These are phyloP conservation scores for Pichia gijzeniarum DNA, from an alignment of 805 yeast species.

Conservation along the genomic window DNA sequence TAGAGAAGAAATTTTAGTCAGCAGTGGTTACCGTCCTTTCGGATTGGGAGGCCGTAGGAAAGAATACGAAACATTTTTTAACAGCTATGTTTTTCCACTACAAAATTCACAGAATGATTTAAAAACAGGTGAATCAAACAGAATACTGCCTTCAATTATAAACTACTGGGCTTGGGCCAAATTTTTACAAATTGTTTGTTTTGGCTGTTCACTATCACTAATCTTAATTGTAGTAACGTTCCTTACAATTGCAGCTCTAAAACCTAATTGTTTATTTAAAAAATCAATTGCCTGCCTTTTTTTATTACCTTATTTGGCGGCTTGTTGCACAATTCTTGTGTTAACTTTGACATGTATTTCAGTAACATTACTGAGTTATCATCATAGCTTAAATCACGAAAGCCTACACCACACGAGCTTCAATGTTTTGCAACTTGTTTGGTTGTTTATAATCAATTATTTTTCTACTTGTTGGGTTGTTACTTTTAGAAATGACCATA, in stretches of 20 bases:
- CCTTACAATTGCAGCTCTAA: not conserved
- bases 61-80: slow-evolving; percentile 5
- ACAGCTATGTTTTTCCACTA: slow-evolving; percentile 13
- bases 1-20: not conserved
- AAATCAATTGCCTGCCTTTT: not conserved
- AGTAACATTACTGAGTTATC: slow-evolving; percentile 1
- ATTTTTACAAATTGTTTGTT: slow-evolving; percentile 6
- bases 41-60: not conserved
- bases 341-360: not conserved
- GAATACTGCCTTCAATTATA: slow-evolving; percentile 6
- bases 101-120: slow-evolving; percentile 4
- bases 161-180: slow-evolving; percentile 3
- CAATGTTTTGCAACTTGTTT: slow-evolving; percentile 2
- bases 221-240: not conserved
- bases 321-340: not conserved
- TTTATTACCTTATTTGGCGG: not conserved
- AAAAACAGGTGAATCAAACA: not conserved
- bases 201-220: slow-evolving; percentile 4
- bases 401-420: too few relatives aligned
- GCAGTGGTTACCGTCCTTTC: not conserved
- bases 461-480: slow-evolving; percentile 2
- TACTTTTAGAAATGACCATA: not conserved
- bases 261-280: not conserved
- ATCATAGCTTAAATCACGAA: too few relatives aligned
- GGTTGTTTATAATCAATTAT: not conserved